These are phyloP conservation scores for Verticillium zaregamsianum DNA, from an alignment of 2,329 filamentous ascomycete genomes.

Conservation along the genomic window DNA sequence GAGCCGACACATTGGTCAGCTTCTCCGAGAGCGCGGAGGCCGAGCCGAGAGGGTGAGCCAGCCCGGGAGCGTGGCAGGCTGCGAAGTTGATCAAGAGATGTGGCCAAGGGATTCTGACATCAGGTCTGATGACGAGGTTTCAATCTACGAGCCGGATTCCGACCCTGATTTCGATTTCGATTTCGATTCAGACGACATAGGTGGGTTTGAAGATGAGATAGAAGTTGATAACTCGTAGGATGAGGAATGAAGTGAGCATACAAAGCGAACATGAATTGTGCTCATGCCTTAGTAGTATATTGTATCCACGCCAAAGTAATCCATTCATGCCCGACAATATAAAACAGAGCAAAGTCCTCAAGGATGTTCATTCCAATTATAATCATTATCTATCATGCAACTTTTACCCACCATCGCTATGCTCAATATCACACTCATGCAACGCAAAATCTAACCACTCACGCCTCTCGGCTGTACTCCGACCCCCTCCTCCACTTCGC, in stretches of 20 bases:
- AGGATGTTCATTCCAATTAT: neutral
- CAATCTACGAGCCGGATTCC: neutral
- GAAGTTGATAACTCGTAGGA: too few relatives aligned
- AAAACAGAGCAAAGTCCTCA: too few relatives aligned
- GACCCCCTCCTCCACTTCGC: constrained; percentile 45
- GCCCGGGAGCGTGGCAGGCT: neutral
- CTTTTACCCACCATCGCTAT: neutral
- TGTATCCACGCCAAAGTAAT: too few relatives aligned
- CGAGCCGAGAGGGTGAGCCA: neutral
- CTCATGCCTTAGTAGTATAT: too few relatives aligned
- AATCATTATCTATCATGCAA: neutral
- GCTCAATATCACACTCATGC: neutral
- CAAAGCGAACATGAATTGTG: too few relatives aligned
- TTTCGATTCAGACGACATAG: neutral
- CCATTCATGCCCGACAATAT: too few relatives aligned
- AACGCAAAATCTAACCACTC: neutral
- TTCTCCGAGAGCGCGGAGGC: neutral
- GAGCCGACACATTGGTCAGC: neutral
- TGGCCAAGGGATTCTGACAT: neutral
- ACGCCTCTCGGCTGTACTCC: constrained; percentile 36
- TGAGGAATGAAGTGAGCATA: too few relatives aligned
- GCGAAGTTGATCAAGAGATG: neutral
- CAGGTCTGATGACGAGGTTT: neutral
- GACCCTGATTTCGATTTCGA: neutral
- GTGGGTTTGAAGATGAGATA: too few relatives aligned